These are phyloP conservation scores for Verticillium klebahnii DNA, from an alignment of 2,329 filamentous ascomycete genomes.

Conservation along the genomic window DNA sequence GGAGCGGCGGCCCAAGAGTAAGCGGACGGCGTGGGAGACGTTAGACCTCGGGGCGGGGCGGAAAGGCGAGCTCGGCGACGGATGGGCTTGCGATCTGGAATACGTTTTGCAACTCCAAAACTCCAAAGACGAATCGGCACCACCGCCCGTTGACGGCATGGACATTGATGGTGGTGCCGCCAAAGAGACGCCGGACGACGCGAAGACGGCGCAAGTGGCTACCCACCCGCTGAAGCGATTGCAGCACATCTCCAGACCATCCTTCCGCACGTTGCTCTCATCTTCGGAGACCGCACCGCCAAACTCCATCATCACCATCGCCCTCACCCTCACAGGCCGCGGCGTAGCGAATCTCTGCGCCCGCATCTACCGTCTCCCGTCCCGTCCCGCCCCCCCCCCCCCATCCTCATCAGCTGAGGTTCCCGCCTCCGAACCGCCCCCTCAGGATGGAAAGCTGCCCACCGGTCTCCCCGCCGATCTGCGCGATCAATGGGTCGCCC, in stretches of 20 bases:
- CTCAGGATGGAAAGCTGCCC: constrained; percentile 7
- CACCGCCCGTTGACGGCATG: constrained; percentile 5
- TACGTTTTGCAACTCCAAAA: constrained; percentile 46
- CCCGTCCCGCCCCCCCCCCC: constrained; percentile 15
- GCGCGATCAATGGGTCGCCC: constrained; percentile 67
- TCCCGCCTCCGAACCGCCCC: constrained; percentile 36
- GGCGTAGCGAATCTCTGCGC: constrained; percentile 70
- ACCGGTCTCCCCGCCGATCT: constrained; percentile 41
- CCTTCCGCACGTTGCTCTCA: constrained; percentile 24
- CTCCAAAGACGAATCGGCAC: constrained; percentile 5
- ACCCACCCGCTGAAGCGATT: constrained; percentile 8
- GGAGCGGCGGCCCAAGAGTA: constrained; percentile 76
- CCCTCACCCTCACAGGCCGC: constrained; percentile 61
- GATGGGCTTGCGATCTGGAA: constrained; percentile 83
- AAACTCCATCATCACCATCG: constrained; percentile 53
- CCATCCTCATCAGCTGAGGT: constrained; percentile 36
- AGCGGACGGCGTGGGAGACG: constrained; percentile 69
- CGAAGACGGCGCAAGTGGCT: constrained; percentile 9
- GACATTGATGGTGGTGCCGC: constrained; percentile 8
- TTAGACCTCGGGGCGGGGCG: constrained; percentile 68
- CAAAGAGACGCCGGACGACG: constrained; percentile 13
- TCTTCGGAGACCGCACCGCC: constrained; percentile 13
- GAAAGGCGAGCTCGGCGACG: constrained; percentile 78
- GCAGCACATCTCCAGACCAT: constrained; percentile 13
- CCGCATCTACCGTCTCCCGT: constrained; percentile 82